Conservation (phyloP, 805 yeast genomes). For the Lipomyces japonicus region DNA sequence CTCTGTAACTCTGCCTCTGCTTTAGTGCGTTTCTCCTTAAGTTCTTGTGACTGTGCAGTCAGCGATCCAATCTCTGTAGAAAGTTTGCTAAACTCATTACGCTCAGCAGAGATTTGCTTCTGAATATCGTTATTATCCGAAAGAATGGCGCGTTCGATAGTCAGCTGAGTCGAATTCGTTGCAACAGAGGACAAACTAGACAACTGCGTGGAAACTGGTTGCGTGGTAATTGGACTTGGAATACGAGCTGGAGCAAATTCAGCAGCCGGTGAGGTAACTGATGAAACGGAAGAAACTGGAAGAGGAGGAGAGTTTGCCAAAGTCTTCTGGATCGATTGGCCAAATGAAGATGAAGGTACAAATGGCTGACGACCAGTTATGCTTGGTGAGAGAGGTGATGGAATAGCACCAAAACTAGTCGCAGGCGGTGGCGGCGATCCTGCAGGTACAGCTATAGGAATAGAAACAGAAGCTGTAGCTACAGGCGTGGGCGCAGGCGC, state of each 20-base stretch:
- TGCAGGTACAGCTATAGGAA: slow-evolving; percentile 28
- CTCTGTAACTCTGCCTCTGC: slow-evolving; percentile 76
- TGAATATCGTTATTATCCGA: slow-evolving; percentile 48
- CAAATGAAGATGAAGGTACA: slow-evolving; percentile 81
- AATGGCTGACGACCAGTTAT: slow-evolving; percentile 43
- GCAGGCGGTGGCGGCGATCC: slow-evolving; percentile 33
- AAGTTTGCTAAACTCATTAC: slow-evolving; percentile 79
- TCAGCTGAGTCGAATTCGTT: slow-evolving; percentile 11
- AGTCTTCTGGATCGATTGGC: slow-evolving; percentile 58
- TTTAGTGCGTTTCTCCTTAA: slow-evolving; percentile 64
- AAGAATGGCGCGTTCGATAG: slow-evolving; percentile 1
- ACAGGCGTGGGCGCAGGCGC: slow-evolving; percentile 12
- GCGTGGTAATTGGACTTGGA: slow-evolving; percentile 20
- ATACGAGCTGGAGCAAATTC: slow-evolving; percentile 13
- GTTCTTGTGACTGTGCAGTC: slow-evolving; percentile 65
- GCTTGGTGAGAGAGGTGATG: slow-evolving; percentile 28
- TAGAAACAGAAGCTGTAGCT: slow-evolving; percentile 3
- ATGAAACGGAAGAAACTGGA: background rate
- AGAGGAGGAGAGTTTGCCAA: slow-evolving; percentile 26
- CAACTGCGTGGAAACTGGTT: slow-evolving; percentile 4
- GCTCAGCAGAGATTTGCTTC: slow-evolving; percentile 68
- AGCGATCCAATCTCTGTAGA: slow-evolving; percentile 81
- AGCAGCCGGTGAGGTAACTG: background rate
- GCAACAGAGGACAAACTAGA: slow-evolving; percentile 1
- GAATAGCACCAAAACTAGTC: slow-evolving; percentile 31